These are phyloP conservation scores for Claviceps pazoutovae DNA, from an alignment of 2,329 filamentous ascomycete species.

Conservation along the genomic window DNA sequence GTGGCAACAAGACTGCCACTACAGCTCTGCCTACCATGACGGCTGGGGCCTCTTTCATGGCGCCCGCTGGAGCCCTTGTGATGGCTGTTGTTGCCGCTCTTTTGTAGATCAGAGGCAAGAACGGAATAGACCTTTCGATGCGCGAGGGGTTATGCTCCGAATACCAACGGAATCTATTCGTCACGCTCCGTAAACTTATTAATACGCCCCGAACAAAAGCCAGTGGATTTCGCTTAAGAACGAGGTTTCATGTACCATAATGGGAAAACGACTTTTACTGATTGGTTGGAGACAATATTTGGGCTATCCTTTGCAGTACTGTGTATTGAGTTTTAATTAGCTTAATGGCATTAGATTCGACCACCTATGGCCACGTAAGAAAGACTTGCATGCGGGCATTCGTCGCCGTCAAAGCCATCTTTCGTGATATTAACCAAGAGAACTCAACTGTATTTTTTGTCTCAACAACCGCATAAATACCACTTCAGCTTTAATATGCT, in stretches of 20 bases:
- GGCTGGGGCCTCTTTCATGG: slow-evolving; percentile 8
- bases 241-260: slow-evolving; percentile 1
- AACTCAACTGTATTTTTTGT: no score
- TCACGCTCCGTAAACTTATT: neutral
- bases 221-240: neutral
- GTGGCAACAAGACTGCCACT: slow-evolving; percentile 1
- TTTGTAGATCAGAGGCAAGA: neutral
- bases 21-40: slow-evolving; percentile 4
- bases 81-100: slow-evolving; percentile 8
- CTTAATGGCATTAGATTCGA: neutral
- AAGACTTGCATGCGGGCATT: neutral
- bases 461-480: no score
- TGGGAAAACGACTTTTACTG: neutral
- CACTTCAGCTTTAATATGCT: no score
- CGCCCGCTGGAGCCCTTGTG: slow-evolving; percentile 8
- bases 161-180: neutral
- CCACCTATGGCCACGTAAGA: neutral
- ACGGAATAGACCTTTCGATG: neutral
- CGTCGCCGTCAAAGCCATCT: no score
- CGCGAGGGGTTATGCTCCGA: neutral
- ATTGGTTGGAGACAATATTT: neutral
- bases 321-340: slow-evolving; percentile 1
- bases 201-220: neutral
- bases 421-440: no score
- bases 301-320: neutral